phyloP scores from a whole-genome alignment of 164 flowering plant species.

The Vitis riparia region DNA sequence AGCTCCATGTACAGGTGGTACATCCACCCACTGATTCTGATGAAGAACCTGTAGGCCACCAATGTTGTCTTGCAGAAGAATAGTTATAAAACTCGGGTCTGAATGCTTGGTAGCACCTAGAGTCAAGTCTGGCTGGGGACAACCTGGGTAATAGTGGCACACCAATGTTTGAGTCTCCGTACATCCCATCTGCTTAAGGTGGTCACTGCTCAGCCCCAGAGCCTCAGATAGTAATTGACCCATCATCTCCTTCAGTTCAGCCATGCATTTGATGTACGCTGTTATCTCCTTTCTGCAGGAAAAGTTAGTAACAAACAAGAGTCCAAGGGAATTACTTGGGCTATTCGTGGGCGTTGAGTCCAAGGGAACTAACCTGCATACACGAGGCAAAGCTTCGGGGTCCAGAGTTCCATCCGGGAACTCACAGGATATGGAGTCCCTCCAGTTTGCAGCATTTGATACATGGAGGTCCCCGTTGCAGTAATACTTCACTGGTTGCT shows the following conservation, averaged over 20 bases:
- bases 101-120: constrained; percentile 19
- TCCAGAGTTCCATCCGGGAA: constrained; percentile 22
- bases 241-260: constrained; percentile 19
- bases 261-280: constrained; percentile 1
- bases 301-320: no score
- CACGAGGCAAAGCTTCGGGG: constrained; percentile 10
- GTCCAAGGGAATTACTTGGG: no score
- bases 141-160: constrained; percentile 23
- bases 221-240: constrained; percentile 31
- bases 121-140: constrained; percentile 30
- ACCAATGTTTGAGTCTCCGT: constrained; percentile 11
- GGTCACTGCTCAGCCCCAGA: constrained; percentile 28
- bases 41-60: constrained; percentile 31
- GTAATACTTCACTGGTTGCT: constrained; percentile 19
- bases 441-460: constrained; percentile 35
- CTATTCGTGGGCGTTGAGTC: no score
- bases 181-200: constrained; percentile 23
- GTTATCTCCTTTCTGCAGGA: background rate
- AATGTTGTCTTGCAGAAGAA: constrained; percentile 17
- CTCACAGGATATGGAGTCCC: constrained; percentile 21
- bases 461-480: constrained; percentile 25
- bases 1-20: constrained; percentile 12
- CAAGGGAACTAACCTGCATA: constrained; percentile 13
- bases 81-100: constrained; percentile 17
- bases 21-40: constrained; percentile 18